phyloP scores from a whole-genome alignment of 495 filamentous ascomycete genomes.

The Schizothecium vesticola region DNA sequence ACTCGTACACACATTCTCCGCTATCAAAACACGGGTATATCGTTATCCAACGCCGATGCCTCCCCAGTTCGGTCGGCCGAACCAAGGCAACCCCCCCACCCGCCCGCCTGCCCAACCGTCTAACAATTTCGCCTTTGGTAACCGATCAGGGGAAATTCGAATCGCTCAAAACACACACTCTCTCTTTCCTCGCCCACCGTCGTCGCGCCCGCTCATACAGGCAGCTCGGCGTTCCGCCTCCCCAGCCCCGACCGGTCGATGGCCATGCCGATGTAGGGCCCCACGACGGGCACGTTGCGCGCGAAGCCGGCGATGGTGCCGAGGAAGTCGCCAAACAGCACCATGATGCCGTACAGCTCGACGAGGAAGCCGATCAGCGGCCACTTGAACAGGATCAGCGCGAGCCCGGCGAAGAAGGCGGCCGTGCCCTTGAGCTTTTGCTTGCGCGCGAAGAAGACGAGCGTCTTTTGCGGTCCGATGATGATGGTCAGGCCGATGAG shows the following conservation, averaged over 20 bases:
- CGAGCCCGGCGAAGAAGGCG: conserved; percentile 78
- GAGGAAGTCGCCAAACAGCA: conserved; percentile 93
- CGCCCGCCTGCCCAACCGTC: neutral
- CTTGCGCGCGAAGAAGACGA: conserved; percentile 85
- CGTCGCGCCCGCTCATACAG: conserved; percentile 49
- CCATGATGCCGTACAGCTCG: conserved; percentile 86
- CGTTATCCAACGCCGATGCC: conserved; percentile 19
- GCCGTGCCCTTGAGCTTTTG: conserved; percentile 90
- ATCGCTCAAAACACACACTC: neutral
- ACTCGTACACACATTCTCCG: conserved; percentile 5
- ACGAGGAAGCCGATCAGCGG: conserved; percentile 82
- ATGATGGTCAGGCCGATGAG: conserved; percentile 91
- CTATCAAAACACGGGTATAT: conserved; percentile 26
- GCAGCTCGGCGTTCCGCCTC: conserved; percentile 68
- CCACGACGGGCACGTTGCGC: conserved; percentile 76
- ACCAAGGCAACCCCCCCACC: no score
- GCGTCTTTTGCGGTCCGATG: conserved; percentile 87
- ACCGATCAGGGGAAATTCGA: neutral
- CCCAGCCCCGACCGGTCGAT: conserved; percentile 60
- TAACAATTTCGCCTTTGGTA: neutral
- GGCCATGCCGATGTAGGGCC: conserved; percentile 67
- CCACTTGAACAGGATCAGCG: conserved; percentile 83
- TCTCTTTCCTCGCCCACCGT: neutral
- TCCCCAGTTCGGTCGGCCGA: neutral
- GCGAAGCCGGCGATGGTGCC: conserved; percentile 87